phyloP scores from a whole-genome alignment of 2,329 filamentous ascomycete genomes.

The Sporothrix brasiliensis region DNA sequence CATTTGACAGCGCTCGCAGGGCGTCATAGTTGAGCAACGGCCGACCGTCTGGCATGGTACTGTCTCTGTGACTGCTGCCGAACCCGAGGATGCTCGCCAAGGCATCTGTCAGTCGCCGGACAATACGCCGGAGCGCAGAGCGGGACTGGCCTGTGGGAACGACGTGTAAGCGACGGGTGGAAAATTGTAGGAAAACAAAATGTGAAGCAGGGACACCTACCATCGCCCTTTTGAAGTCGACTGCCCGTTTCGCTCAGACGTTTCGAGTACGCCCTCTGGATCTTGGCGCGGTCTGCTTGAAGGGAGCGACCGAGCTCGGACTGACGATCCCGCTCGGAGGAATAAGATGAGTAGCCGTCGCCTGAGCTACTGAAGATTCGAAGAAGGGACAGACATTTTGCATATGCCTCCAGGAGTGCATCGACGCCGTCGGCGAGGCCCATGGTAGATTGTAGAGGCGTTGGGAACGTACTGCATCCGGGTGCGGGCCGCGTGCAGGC shows the following conservation, averaged over 20 bases:
- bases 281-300: constrained; percentile 47
- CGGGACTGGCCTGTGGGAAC: constrained; percentile 44
- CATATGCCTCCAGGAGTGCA: constrained; percentile 53
- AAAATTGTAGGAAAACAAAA: neutral
- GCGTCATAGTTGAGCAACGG: constrained; percentile 51
- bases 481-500: neutral
- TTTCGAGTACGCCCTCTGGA: constrained; percentile 50
- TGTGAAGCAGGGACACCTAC: constrained; percentile 42
- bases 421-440: constrained; percentile 50
- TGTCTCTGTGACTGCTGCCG: constrained; percentile 37
- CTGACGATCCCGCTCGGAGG: constrained; percentile 4
- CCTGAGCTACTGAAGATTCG: neutral
- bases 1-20: constrained; percentile 52
- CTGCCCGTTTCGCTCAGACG: constrained; percentile 48
- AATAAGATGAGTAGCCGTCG: neutral
- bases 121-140: constrained; percentile 47
- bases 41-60: neutral
- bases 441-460: constrained; percentile 35
- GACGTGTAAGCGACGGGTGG: neutral
- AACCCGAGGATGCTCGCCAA: constrained; percentile 48
- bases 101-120: constrained; percentile 49
- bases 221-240: constrained; percentile 52
- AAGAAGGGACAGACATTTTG: constrained; percentile 50
- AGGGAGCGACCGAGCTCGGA: constrained; percentile 41
- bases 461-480: neutral